Base-by-base conservation (phyloP, 2,329 filamentous ascomycete genomes). In the Xylariaceae sp. region DNA sequence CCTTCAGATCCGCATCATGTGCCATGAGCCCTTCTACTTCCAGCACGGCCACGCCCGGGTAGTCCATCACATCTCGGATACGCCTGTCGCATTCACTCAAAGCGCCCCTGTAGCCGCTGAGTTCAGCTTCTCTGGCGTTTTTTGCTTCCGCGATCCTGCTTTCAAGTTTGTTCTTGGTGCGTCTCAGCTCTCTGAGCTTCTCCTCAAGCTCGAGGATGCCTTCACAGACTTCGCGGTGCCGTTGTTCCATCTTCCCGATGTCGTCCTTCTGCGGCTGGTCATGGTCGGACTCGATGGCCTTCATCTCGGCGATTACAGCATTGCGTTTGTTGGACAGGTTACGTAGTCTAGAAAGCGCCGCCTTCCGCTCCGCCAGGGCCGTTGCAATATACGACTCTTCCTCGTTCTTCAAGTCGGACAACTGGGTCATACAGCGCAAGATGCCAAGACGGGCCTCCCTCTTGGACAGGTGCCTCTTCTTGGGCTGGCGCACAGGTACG, bases 41-140 rank as follows among this genome's bases (percentile, higher is more conserved):
- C 6, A 80, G 53, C 0, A 75, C 73, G 28, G 65, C 65, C 4
- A 78, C 61, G 0, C 76, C 74, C 2, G 80, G 78, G 11, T 70
- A 68, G 8, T 63, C 67, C 50, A 88, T 64, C 42, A 88, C 73
- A 3, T 64, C 65, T 4, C 65, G 62, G 5, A 87, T 69, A 38
- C 84, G 75, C 11, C 65, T 66, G 44, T 88, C 81, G 5, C 85
- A 71, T 38, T 85, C 74, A 39, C 68, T 74, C 24, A 87, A 62
- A 3, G 82, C 81, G 2, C 80, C 75, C 14, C 72, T 76, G 57
- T 87, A 88, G 1, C 82, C 81, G 39, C 81, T 85, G 11, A 88
- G 59, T n/a, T 78, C 78, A 2, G 83, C 80, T 56, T 88, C 83
- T 26, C 81, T 68, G 38, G 72, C 71, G 50, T 81, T 88, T 46